Base-by-base conservation (phyloP, 495 filamentous ascomycete species). In the Hypoxylon fragiforme region DNA sequence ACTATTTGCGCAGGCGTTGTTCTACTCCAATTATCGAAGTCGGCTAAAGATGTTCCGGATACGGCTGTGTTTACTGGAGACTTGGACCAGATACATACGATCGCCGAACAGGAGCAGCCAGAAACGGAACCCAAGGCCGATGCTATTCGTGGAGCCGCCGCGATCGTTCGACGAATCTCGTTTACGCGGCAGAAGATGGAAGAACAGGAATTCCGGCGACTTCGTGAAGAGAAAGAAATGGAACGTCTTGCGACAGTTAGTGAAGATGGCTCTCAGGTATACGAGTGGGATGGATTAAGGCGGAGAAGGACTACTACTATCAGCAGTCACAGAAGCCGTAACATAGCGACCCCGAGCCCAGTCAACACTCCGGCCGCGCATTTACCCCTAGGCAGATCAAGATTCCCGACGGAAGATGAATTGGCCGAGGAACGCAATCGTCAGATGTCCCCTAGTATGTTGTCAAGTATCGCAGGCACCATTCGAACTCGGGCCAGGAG, bases 81-180 rank as follows among this genome's bases (percentile, higher is more conserved):
- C 62, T 77, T 98, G 40, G 88, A 97, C 63, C 94, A 98, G 73
- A 85, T 98, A 30, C 90, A 91, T 3, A 95, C 91, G 24, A 91
- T 98, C 42, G 91, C 90, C 37, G 89, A 96, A 40, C 91, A 96
- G 64, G 88, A 92, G 64, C 91, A 97, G 62, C 89, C 92, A 39
- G 94, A 98, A 67, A 90, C 83, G 7, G 94, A 98, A 62, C 94
- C 94, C 26, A 95, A 95, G 67, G 94, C 94, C 2, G 94, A 98
- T 69, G 90, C 95, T 11, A 95, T 98, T 66, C 87, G 94, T 51
- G 95, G 94, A 47, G 77, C 92, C 1, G 94, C 90, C 3, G 90
- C 92, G 26, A 92, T 98, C 54, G 81, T 98, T 34, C 84, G 94
- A 41, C 81, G 89, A 20, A 77, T 98, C 26, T 96, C 91, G 9